Evolutionary conservation across 2,329 filamentous ascomycete species (phyloP).

Genomic region (Penicillium vulpinum): DNA sequence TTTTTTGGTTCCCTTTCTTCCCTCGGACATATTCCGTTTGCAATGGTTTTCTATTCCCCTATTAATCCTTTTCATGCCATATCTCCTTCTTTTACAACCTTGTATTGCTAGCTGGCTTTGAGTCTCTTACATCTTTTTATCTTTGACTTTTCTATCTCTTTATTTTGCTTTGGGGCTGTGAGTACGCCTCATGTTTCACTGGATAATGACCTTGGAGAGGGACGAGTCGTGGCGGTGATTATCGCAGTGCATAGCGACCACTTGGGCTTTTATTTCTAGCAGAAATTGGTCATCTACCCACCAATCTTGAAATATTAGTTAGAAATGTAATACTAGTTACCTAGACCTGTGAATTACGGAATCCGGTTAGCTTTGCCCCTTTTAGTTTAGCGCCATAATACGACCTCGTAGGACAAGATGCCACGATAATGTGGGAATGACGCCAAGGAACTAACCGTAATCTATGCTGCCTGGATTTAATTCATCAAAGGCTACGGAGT

Average conservation of each 20-base stretch:
- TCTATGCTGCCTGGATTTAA: no score
- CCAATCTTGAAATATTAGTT: not conserved
- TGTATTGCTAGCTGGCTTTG: slow-evolving; percentile 46
- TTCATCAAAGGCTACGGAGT: no score
- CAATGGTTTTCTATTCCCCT: slow-evolving; percentile 27
- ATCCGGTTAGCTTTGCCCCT: no score
- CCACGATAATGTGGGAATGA: no score
- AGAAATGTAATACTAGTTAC: no score
- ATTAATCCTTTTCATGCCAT: slow-evolving; percentile 31
- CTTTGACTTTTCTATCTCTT: slow-evolving; percentile 21
- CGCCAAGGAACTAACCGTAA: no score
- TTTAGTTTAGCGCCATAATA: no score
- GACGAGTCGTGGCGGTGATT: not conserved
- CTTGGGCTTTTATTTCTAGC: slow-evolving; percentile 5
- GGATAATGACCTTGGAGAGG: slow-evolving; percentile 6
- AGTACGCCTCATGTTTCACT: slow-evolving; percentile 8
- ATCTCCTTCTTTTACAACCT: slow-evolving; percentile 31
- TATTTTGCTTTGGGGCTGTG: slow-evolving; percentile 11
- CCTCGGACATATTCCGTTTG: slow-evolving; percentile 29
- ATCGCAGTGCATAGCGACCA: not conserved
- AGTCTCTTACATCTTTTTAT: slow-evolving; percentile 27
- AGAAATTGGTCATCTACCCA: not conserved
- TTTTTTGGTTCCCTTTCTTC: slow-evolving; percentile 25
- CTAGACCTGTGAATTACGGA: no score
- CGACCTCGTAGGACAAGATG: no score